Percentiles rank a stretch among this genome's conserved stretches.
Evolutionary conservation across 139 green algal species (phyloP).

Genomic region (Chlorella sp.): DNA sequence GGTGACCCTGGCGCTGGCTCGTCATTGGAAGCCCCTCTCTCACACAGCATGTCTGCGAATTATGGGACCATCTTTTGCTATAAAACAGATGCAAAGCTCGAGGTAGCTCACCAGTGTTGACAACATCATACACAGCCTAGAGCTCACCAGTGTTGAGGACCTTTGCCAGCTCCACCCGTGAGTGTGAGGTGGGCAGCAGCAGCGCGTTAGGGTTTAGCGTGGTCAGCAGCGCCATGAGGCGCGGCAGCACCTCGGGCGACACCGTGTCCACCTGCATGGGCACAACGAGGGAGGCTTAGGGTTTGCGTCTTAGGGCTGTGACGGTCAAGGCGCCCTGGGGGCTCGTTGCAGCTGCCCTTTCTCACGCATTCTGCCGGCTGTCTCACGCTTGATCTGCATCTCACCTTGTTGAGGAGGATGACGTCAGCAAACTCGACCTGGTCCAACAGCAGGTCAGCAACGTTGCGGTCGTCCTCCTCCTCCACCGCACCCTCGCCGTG

Average conservation of each 20-base stretch:
- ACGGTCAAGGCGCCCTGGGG: too few relatives aligned
- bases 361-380: too few relatives aligned
- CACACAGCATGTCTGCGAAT: too few relatives aligned
- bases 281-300: constrained; percentile 13
- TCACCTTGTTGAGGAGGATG: constrained; percentile 75
- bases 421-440: constrained; percentile 74
- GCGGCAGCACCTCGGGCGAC: background rate
- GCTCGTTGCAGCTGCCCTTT: too few relatives aligned
- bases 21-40: too few relatives aligned
- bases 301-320: too few relatives aligned
- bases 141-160: constrained; percentile 28
- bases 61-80: too few relatives aligned
- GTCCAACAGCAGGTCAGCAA: constrained; percentile 66
- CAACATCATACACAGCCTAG: too few relatives aligned
- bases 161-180: constrained; percentile 20
- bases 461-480: constrained; percentile 45
- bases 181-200: constrained; percentile 32
- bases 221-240: constrained; percentile 18
- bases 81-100: too few relatives aligned
- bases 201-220: constrained; percentile 52
- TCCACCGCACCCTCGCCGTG: constrained; percentile 13
- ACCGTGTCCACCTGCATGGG: constrained; percentile 56
- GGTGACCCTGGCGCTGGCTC: too few relatives aligned
- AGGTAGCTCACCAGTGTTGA: too few relatives aligned
- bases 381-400: background rate